Evolutionary conservation across 2,329 filamentous ascomycete genomes (phyloP).

Genomic region (Cercospora sesami): DNA sequence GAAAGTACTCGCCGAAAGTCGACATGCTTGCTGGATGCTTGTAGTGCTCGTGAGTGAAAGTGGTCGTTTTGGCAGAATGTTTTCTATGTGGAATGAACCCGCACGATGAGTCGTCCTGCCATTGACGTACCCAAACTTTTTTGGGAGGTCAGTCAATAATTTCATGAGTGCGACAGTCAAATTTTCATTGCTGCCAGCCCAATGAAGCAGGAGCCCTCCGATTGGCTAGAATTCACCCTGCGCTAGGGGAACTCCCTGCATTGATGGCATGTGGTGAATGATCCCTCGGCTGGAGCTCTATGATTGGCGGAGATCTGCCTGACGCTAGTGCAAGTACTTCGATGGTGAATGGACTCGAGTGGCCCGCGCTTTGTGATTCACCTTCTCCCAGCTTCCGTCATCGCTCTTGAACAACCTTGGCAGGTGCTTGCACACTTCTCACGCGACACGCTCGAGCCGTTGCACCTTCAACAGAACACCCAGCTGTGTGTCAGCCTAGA

Average conservation of each 20-base stretch:
- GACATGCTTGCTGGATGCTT: conserved; percentile 62
- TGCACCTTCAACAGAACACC: not conserved
- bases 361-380: not conserved
- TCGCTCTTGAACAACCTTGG: not conserved
- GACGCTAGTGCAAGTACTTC: not conserved
- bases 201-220: not conserved
- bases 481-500: not conserved
- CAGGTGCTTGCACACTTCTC: not conserved
- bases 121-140: conserved; percentile 4
- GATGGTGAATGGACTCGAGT: not conserved
- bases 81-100: not conserved
- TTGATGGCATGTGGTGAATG: not conserved
- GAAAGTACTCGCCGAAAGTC: conserved; percentile 80
- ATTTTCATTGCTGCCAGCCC: not conserved
- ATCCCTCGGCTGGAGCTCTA: not conserved
- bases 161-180: not conserved
- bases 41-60: not conserved
- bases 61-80: not conserved
- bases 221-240: not conserved
- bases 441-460: not conserved
- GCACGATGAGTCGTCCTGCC: not conserved
- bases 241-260: not conserved
- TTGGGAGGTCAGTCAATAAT: not conserved
- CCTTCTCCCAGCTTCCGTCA: not conserved
- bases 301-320: not conserved